Percentiles rank a stretch among this genome's conserved stretches.
Conservation (phyloP, 306 rosid genomes). For the Inga oerstediana region DNA sequence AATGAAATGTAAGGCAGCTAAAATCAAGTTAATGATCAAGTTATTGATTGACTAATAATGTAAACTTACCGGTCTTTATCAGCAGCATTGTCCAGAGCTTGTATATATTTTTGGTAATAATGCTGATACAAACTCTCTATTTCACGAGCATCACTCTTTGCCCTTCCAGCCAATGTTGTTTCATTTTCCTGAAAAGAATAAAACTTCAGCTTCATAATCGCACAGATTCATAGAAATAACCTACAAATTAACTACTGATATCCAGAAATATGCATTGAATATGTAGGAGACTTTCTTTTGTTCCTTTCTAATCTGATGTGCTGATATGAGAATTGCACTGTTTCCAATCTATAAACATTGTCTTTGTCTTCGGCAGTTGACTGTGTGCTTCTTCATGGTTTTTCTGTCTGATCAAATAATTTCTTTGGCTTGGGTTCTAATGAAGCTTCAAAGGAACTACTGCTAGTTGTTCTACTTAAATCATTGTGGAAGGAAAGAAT, state of each 20-base stretch:
- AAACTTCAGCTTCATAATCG: conserved; percentile 18
- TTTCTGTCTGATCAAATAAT: neutral
- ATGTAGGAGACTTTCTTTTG: neutral
- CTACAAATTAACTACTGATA: neutral
- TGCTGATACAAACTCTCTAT: conserved; percentile 87
- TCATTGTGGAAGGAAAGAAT: conserved; percentile 1
- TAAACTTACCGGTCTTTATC: conserved; percentile 86
- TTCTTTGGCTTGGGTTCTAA: neutral
- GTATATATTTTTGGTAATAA: conserved; percentile 79
- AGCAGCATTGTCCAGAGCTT: conserved; percentile 74
- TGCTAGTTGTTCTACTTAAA: conserved; percentile 15
- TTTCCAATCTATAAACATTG: neutral
- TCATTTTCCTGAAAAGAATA: conserved; percentile 70
- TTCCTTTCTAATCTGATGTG: neutral
- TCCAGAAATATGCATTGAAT: neutral
- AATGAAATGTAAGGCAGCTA: conserved; percentile 18
- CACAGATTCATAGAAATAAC: conserved; percentile 27
- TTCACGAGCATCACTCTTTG: conserved; percentile 95
- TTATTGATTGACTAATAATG: conserved; percentile 12
- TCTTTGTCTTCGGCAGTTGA: neutral
- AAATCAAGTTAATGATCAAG: conserved; percentile 34
- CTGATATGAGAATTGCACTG: neutral
- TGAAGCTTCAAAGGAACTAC: neutral
- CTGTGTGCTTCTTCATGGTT: no score
- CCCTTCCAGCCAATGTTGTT: conserved; percentile 72